Evolutionary conservation across 1,284 basidiomycete species (phyloP), one percentile per base, ranked within the genome.

Genomic region (Amanita bisporigera): DNA sequence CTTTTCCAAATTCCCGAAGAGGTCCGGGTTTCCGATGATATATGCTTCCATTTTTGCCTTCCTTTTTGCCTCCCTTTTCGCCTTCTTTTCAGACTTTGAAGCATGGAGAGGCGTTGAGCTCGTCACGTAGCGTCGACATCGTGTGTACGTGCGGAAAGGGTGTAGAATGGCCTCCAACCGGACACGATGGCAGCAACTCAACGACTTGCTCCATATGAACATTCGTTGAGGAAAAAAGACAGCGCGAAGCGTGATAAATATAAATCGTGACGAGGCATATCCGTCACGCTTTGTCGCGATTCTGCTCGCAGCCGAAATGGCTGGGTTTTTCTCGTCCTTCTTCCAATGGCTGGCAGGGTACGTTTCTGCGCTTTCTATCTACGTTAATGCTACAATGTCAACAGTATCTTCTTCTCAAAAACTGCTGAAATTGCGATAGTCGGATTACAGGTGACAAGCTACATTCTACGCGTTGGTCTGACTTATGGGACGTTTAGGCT

Each of bases 361-460:
- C 73, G 83, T 67, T 41, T 9, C 12, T 47, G 33, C n/a, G 40
- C 29, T 29, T 31, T 9, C 24, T n/a, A 29, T 21, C 26, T 11
- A 49, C 50, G 54, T 24, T 41, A 14, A 40, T 49, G 24, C 19
- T 66, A 63, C 33, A 60, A 29, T 21, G 55, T 55, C 58, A 6
- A 40, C 58, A 92, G 91, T 61, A 76, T 91, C 77, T 88, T 99
- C 86, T 98, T 97, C 83, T 89, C 94, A 45, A 97, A 95, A 75
- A 86, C 92, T 49, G 91, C 96, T 58, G 97, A 99, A 79, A 92
- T 99, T 72, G 94, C 95, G 14, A 90, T 98, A 33, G 94, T 99
- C 54, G 97, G 97, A 43, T 83, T 99, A 38, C 96, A 98, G 85
- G 94, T 93, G 66, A 60, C 79, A 66, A 5, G n/a, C 45, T 19